Evolutionary conservation across 352 stramenopile species (phyloP).

Genomic region (Phytophthora citrophthora): DNA sequence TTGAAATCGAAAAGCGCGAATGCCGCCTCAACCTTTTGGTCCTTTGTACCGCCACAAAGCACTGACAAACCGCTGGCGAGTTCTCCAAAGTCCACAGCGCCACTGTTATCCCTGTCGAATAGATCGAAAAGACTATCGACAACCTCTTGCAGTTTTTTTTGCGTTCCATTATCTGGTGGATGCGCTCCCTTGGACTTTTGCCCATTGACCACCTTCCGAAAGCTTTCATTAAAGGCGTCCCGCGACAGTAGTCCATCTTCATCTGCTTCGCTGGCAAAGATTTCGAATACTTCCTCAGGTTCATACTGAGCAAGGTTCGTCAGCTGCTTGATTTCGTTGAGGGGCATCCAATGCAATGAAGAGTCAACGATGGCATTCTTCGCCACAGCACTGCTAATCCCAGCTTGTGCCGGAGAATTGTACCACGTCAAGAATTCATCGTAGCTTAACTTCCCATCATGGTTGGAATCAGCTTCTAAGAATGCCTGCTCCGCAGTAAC

Average conservation of each 20-base stretch:
- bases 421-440: slow-evolving; percentile 91
- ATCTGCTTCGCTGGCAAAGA: slow-evolving; percentile 82
- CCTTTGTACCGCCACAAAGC: slow-evolving; percentile 82
- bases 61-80: slow-evolving; percentile 84
- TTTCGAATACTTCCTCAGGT: slow-evolving; percentile 87
- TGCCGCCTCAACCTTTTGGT: slow-evolving; percentile 86
- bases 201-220: slow-evolving; percentile 66
- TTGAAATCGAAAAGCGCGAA: slow-evolving; percentile 92
- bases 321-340: slow-evolving; percentile 84
- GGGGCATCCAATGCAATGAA: slow-evolving; percentile 79
- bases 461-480: slow-evolving; percentile 78
- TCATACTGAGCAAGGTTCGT: slow-evolving; percentile 82
- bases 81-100: slow-evolving; percentile 84
- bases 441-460: slow-evolving; percentile 86
- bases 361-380: slow-evolving; percentile 82
- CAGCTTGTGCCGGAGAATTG: slow-evolving; percentile 67
- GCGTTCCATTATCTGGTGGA: slow-evolving; percentile 25
- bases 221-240: slow-evolving; percentile 81
- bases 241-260: slow-evolving; percentile 74
- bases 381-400: slow-evolving; percentile 70
- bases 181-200: slow-evolving; percentile 23
- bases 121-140: slow-evolving; percentile 81
- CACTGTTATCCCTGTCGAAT: slow-evolving; percentile 81
- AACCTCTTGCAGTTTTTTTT: slow-evolving; percentile 60
- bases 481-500: slow-evolving; percentile 89